phyloP scores from a whole-genome alignment of 768 basidiomycete species.

The Lactifluus volemus region DNA sequence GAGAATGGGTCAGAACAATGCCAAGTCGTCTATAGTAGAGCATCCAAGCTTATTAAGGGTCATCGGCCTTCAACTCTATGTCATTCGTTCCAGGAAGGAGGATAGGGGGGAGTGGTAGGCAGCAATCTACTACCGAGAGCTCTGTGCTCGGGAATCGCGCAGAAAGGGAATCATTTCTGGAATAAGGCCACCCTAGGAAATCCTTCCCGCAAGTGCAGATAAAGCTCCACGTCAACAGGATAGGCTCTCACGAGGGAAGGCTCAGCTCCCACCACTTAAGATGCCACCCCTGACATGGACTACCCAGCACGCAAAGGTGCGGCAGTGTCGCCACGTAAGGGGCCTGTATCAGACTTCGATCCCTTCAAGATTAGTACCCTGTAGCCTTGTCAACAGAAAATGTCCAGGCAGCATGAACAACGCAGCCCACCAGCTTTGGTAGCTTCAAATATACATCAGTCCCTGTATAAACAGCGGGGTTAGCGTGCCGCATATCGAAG shows the following conservation, averaged over 20 bases:
- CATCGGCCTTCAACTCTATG: background rate
- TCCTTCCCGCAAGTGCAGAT: background rate
- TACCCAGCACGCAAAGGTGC: background rate
- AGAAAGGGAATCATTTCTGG: background rate
- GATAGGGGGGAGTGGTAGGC: background rate
- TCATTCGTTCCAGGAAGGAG: background rate
- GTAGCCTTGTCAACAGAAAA: background rate
- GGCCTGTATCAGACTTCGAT: constrained; percentile 56
- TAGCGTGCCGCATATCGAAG: background rate
- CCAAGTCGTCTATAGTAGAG: background rate
- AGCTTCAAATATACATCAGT: constrained; percentile 77
- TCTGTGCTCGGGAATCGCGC: background rate
- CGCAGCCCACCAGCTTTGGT: constrained; percentile 59
- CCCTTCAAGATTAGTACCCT: constrained; percentile 83
- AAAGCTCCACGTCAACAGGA: background rate
- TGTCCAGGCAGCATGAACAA: background rate
- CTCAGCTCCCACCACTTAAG: background rate
- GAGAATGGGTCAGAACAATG: background rate
- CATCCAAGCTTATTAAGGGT: background rate
- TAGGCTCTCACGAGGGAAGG: background rate
- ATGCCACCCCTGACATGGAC: background rate
- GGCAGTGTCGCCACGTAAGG: background rate
- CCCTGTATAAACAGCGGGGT: constrained; percentile 33
- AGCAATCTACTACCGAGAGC: background rate
- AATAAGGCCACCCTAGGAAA: background rate